Base-by-base conservation (phyloP, 306 rosid genomes). In the Acacia acuminata region DNA sequence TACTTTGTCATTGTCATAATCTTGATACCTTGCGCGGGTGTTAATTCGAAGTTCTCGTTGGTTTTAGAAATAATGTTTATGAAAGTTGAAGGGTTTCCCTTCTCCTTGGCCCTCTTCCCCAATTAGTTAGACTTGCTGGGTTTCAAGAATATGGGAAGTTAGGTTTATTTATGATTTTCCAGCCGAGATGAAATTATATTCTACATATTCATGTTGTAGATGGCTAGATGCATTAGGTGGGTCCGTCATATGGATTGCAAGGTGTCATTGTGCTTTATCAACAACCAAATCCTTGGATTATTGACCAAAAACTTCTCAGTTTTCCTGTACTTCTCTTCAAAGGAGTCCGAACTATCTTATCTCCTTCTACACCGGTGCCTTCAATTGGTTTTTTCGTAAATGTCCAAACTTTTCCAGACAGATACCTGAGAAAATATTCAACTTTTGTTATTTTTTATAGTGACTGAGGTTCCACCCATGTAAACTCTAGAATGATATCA, bases 21-120 rank as follows among this genome's bases (percentile, higher is more conserved):
- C 24, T 14, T 34, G 67, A 76, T 82, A 67, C 22, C 77, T 16
- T 71, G 34, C 36, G 43, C 22, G 66, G 84, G 69, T 76, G 55
- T 60, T 14, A 56, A 42, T 79, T 76, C n/a, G 14, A 56, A 10
- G 42, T 16, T 80, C 66, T 14, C 5, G 0, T 63, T 81, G 14
- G 38, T 24, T 85, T 43, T 63, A 25, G 56, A 75, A 38, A 43
- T 34, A 5, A n/a, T 24, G 20, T 14, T 44, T 44, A 6, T 44
- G 3, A 40, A 34, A 43, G 65, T 42, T 42, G 76, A 32, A 51
- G 69, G 15, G 8, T 24, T 64, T 24, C 34, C 76, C 20, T 76
- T 63, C 22, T 42, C 47, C 10, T 45, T 56, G 74, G 74, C 7
- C 36, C 27, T 40, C 12, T 75, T 78, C 65, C 13, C 13, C 56